Percentiles rank a stretch among this genome's conserved stretches.
Conservation (phyloP, 2,329 filamentous ascomycete genomes). For the Proliferodiscus dingleyae region DNA sequence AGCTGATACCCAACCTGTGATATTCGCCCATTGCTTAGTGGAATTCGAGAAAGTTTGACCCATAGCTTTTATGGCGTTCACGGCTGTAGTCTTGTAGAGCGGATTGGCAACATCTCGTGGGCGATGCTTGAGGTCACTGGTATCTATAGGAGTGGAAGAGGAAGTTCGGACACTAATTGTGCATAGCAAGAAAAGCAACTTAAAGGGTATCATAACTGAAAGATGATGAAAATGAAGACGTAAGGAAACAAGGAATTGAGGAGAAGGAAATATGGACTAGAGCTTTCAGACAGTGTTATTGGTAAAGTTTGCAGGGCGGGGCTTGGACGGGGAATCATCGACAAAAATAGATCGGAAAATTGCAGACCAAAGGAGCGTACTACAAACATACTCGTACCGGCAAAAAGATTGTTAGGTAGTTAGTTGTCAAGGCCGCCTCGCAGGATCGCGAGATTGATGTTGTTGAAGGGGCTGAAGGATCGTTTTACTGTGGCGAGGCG, state of each 20-base stretch:
- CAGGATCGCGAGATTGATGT: neutral
- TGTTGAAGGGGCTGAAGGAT: neutral
- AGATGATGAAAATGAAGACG: neutral
- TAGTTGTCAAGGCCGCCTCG: neutral
- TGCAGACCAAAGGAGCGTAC: neutral
- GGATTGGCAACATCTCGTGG: neutral
- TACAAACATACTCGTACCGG: neutral
- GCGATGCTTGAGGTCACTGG: neutral
- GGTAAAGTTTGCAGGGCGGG: too few species aligned
- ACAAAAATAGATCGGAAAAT: neutral
- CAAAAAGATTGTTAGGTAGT: neutral
- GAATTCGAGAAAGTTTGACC: constrained; percentile 4
- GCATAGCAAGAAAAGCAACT: neutral
- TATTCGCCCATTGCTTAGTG: constrained; percentile 5
- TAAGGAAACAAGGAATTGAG: neutral
- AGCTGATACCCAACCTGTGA: constrained; percentile 12
- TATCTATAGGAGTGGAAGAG: neutral
- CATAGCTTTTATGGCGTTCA: constrained; percentile 7
- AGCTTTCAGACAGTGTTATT: too few species aligned
- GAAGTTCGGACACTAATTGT: neutral
- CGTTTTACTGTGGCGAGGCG: neutral
- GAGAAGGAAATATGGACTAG: neutral
- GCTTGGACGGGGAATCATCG: too few species aligned
- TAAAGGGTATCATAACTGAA: neutral
- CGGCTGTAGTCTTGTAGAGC: neutral